These are phyloP conservation scores for Clonostachys rosea DNA, from an alignment of 2,329 filamentous ascomycete species.

Conservation along the genomic window DNA sequence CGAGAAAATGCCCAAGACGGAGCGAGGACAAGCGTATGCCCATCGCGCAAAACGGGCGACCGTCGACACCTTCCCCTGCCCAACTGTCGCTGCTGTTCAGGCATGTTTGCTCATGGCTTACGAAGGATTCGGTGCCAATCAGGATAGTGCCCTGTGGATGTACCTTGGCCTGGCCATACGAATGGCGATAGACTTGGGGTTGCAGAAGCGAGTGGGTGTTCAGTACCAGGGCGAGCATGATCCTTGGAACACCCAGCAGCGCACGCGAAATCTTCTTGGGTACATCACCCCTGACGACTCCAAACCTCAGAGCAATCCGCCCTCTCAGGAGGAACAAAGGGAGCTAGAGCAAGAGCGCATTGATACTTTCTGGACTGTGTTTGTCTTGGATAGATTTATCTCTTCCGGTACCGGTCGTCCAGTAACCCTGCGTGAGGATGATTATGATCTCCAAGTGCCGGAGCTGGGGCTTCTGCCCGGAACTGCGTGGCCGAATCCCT, in stretches of 20 bases:
- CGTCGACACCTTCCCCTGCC: constrained; percentile 77
- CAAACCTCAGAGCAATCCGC: constrained; percentile 21
- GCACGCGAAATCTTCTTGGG: constrained; percentile 16
- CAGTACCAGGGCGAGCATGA: constrained; percentile 52
- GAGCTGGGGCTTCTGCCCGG: constrained; percentile 41
- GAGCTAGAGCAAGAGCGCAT: constrained; percentile 76
- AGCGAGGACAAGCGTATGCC: constrained; percentile 74
- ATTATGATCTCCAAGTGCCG: constrained; percentile 75
- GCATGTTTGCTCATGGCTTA: constrained; percentile 81
- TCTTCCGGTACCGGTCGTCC: constrained; percentile 82
- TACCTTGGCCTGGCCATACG: constrained; percentile 84
- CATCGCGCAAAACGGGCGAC: constrained; percentile 79
- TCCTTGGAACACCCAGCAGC: constrained; percentile 40
- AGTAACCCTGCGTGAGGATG: constrained; percentile 77
- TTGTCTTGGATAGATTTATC: constrained; percentile 81
- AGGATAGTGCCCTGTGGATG: constrained; percentile 92
- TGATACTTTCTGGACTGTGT: constrained; percentile 88
- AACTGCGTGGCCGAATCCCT: constrained; percentile 71
- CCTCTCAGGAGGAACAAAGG: constrained; percentile 47
- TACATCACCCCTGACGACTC: constrained; percentile 11
- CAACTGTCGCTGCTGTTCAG: constrained; percentile 78
- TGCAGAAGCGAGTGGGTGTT: constrained; percentile 78
- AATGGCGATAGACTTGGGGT: constrained; percentile 73
- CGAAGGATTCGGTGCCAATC: constrained; percentile 82
- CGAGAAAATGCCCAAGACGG: constrained; percentile 48